phyloP scores from a whole-genome alignment of 352 stramenopile genomes.

The Phytophthora europaea region DNA sequence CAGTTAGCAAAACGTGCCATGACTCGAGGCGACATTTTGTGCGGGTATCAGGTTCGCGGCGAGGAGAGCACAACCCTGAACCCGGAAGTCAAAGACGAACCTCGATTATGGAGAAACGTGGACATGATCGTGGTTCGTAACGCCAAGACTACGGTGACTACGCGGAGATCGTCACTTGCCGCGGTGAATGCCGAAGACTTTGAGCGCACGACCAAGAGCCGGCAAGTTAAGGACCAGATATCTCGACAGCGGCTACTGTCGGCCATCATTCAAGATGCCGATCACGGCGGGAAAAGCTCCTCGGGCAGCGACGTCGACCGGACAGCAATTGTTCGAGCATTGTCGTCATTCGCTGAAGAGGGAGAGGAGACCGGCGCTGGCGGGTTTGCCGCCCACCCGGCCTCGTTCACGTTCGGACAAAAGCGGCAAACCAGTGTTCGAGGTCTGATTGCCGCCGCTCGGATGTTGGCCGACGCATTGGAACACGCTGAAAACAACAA shows the following conservation, averaged over 20 bases:
- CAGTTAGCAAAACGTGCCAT: conserved; percentile 76
- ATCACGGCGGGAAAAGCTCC: conserved; percentile 36
- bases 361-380: conserved; percentile 2
- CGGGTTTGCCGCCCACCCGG: not conserved
- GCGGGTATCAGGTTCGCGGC: conserved; percentile 76
- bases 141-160: conserved; percentile 21
- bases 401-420: conserved; percentile 27
- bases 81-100: conserved; percentile 61
- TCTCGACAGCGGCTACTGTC: conserved; percentile 63
- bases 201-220: conserved; percentile 59
- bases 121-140: conserved; percentile 81
- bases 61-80: conserved; percentile 78
- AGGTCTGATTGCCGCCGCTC: conserved; percentile 55
- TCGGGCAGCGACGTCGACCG: conserved; percentile 32
- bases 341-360: conserved; percentile 47
- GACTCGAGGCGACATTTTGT: conserved; percentile 71
- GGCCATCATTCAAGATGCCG: conserved; percentile 63
- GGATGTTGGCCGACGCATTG: conserved; percentile 57
- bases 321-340: conserved; percentile 37
- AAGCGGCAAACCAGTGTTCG: conserved; percentile 38
- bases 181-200: conserved; percentile 54
- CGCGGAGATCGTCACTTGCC: conserved; percentile 24
- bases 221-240: conserved; percentile 56
- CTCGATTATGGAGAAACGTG: conserved; percentile 56
- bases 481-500: conserved; percentile 41